phyloP scores from a whole-genome alignment of 371 early-diverging fungal genomes.

The Circinella minor region DNA sequence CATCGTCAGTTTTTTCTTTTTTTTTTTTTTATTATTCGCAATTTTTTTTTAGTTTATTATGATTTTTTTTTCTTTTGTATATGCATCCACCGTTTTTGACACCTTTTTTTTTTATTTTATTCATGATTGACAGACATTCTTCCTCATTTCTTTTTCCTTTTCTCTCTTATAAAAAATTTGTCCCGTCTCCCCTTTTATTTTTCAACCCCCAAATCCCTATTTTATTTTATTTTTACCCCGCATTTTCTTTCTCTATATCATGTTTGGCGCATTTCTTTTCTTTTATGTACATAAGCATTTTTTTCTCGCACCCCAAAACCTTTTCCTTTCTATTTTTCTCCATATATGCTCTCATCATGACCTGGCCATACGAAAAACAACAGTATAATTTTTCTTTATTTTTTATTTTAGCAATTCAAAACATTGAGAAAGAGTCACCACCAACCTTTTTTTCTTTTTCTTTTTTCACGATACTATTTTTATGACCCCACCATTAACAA shows the following conservation, averaged over 20 bases:
- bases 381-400: not conserved
- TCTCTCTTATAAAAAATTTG: not conserved
- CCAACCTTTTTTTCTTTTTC: slow-evolving; percentile 6
- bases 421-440: slow-evolving; percentile 19
- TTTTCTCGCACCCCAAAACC: not conserved
- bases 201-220: not conserved
- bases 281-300: slow-evolving; percentile 14
- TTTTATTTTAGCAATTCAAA: slow-evolving; percentile 9
- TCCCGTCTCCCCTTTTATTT: not conserved
- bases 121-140: slow-evolving; percentile 14
- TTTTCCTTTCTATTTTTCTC: not conserved
- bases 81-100: slow-evolving; percentile 15
- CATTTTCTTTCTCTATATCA: slow-evolving; percentile 8
- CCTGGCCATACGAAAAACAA: not conserved
- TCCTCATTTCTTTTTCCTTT: not conserved
- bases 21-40: slow-evolving; percentile 3
- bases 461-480: slow-evolving; percentile 9
- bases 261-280: slow-evolving; percentile 12
- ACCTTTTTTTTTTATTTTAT: slow-evolving; percentile 9
- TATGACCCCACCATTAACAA: not conserved
- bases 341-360: slow-evolving; percentile 11
- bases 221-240: slow-evolving; percentile 6
- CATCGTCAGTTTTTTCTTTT: slow-evolving; percentile 11
- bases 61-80: slow-evolving; percentile 3
- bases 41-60: slow-evolving; percentile 8